Evolutionary conservation across 2,329 filamentous ascomycete species (phyloP).

Genomic region (Chalara sp.): DNA sequence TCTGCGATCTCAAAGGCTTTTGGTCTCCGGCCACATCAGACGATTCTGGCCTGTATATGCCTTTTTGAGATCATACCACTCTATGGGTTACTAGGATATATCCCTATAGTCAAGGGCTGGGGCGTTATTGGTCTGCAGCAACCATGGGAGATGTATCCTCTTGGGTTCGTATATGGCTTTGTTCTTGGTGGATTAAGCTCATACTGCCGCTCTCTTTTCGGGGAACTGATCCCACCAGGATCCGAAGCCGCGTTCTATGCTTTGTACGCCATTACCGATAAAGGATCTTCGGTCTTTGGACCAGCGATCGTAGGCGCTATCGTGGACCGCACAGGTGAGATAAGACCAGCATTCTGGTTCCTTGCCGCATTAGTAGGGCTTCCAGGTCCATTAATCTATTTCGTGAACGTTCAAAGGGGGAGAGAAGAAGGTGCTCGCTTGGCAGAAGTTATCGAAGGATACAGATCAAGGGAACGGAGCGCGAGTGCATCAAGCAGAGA

Average conservation of each 20-base stretch:
- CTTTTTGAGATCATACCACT: conserved; percentile 90
- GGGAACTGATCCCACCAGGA: conserved; percentile 87
- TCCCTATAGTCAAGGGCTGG: conserved; percentile 68
- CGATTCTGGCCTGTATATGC: conserved; percentile 83
- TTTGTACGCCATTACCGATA: conserved; percentile 63
- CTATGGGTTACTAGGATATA: conserved; percentile 82
- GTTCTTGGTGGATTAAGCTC: conserved; percentile 88
- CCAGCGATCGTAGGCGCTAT: conserved; percentile 91
- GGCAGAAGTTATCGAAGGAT: conserved; percentile 42
- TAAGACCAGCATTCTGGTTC: conserved; percentile 87
- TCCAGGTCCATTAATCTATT: conserved; percentile 76
- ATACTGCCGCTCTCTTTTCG: conserved; percentile 88
- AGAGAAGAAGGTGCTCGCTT: conserved; percentile 61
- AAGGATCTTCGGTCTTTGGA: conserved; percentile 88
- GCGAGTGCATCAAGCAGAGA: neutral
- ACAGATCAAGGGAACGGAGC: neutral
- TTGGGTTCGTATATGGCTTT: conserved; percentile 86
- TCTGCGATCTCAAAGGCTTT: conserved; percentile 66
- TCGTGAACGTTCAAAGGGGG: conserved; percentile 78
- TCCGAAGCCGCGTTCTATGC: conserved; percentile 96
- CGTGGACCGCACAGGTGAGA: conserved; percentile 75
- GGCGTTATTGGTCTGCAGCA: conserved; percentile 84
- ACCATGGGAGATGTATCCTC: conserved; percentile 92
- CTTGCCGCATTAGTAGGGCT: conserved; percentile 77
- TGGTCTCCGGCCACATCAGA: conserved; percentile 70